Base-by-base conservation (phyloP, 129 eudicot genomes). In the Flaveria bidentis region DNA sequence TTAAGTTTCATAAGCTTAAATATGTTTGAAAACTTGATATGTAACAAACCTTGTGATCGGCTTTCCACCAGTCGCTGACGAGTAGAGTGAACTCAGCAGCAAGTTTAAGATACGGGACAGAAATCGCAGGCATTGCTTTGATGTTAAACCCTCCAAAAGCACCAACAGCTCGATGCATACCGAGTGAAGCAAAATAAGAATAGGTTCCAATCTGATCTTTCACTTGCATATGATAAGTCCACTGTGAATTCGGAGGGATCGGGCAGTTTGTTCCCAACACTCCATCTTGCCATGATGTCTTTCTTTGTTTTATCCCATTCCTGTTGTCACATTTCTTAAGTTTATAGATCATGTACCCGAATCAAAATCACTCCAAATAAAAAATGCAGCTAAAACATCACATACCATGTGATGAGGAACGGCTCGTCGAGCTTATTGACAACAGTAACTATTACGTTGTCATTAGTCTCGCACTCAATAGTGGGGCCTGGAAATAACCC, bases 401-500 rank as follows among this genome's bases (percentile, higher is more conserved):
- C 86, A 67, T 9, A 92, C 98, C 98, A 92, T 79, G 98, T 90
- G 33, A 92, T 75, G 67, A 92, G 92, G 49, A 92, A 73, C 64
- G 96, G 94, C 76, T 92, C 92, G 28, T 90, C 94, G 49, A 92
- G 85, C 69, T 83, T 86, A 73, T 92, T 92, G 39, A 82, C 45
- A 76, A 92, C 86, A 36, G 76, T 80, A 13, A 92, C 83, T 41
- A 90, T 8, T 5, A 92, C 80, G 71, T 92, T 92, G 86, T 92
- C 96, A 22, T 92, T 92, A 17, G 98, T 92, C 44, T 83, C 82
- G n/a, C 81, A 78, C n/a, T 88, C 75, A 2, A 92, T 51, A 17
- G 81, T 82, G 1, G 95, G 98, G n/a, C 98, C 98, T 5, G 98
- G 98, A 73, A 92, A 92, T 47, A 84, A 80, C 10, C 96, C 98